Evolutionary conservation across 768 basidiomycete genomes (phyloP).

Genomic region (Sporobolomyces pararoseus): DNA sequence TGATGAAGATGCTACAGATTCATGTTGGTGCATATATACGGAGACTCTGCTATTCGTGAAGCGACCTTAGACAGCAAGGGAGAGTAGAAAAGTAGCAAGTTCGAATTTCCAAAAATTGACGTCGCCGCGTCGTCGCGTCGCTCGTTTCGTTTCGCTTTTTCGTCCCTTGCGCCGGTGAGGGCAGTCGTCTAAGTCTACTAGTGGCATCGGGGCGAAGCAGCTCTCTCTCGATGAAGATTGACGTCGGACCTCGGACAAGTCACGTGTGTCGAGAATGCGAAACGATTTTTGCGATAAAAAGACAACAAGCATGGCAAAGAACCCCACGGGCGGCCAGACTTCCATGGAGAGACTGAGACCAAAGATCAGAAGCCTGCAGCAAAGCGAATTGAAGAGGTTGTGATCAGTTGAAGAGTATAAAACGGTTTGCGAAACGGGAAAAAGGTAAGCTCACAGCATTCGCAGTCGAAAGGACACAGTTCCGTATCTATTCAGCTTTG

Average conservation of each 20-base stretch:
- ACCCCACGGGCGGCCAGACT: no score
- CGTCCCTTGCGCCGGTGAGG: no score
- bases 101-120: no score
- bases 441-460: slow-evolving; percentile 39
- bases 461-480: slow-evolving; percentile 45
- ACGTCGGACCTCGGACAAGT: no score
- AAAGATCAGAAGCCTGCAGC: not conserved
- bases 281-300: not conserved
- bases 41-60: not conserved
- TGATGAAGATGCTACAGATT: not conserved
- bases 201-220: no score
- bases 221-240: no score
- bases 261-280: no score
- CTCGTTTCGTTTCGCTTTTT: not conserved
- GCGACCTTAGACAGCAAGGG: not conserved
- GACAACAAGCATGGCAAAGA: slow-evolving; percentile 13
- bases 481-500: slow-evolving; percentile 36
- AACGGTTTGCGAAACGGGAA: not conserved
- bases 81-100: not conserved
- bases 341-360: no score
- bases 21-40: not conserved
- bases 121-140: slow-evolving; percentile 4
- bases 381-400: no score
- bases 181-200: no score
- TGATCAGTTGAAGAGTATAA: no score